A percentile compares a stretch with the other conserved stretches of the same genome.
Evolutionary conservation across 345 rosid species (phyloP).

Genomic region (Acer campestre): DNA sequence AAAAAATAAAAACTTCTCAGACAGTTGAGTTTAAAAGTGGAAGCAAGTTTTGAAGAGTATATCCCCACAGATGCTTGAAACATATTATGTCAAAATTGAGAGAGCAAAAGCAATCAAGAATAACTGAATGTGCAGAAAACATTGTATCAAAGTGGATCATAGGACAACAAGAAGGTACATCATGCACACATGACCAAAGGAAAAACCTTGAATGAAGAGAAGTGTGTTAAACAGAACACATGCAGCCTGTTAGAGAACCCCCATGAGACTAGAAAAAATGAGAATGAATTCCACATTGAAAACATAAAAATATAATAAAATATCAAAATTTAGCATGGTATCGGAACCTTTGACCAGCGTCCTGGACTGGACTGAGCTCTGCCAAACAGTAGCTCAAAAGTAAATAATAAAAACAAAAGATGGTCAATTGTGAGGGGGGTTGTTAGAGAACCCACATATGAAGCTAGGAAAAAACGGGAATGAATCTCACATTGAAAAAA

Average conservation of each 20-base stretch:
- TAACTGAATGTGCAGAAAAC: neutral
- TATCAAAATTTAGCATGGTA: neutral
- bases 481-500: no score
- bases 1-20: neutral
- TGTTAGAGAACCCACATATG: no score
- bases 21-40: neutral
- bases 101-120: neutral
- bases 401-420: no score
- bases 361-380: no score
- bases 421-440: no score
- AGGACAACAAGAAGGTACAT: neutral
- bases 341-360: neutral
- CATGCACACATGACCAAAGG: neutral
- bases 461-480: no score
- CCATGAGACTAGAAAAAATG: neutral
- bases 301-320: neutral
- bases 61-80: neutral
- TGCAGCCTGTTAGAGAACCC: neutral
- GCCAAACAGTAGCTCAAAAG: no score
- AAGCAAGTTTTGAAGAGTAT: constrained; percentile 11
- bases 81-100: neutral
- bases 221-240: neutral
- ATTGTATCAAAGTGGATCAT: neutral
- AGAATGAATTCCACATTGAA: neutral
- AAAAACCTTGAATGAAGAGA: neutral